Base-by-base conservation (phyloP, 2,329 filamentous ascomycete species). In the Fonsecaea multimorphosa region DNA sequence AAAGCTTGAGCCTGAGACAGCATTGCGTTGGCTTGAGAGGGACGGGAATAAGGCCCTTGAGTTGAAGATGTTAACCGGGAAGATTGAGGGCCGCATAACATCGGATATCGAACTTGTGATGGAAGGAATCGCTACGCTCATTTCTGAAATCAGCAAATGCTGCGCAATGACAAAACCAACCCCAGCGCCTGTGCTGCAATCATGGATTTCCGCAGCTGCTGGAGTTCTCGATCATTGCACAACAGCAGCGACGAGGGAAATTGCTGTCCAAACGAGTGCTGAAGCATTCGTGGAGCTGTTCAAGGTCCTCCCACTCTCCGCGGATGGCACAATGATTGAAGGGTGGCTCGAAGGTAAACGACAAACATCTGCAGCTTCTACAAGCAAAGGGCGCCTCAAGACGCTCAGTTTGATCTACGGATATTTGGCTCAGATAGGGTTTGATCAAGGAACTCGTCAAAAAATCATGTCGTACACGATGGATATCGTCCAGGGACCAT, bases 301-400 rank as follows among this genome's bases (percentile, higher is more conserved):
- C 63, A 73, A 73, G 7, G 72, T 81, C 7, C 66, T 82, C 2
- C 66, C 76, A 3, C 5, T 52, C 9, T 31, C 62, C 3, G 76
- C 76, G 58, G 76, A 78, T 64, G 70, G 74, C n/a, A 68, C 74
- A 22, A 75, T 77, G 2, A 72, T 81, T 5, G 72, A 76, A 51
- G 68, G 64, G 22, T 82, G 80, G 80, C 75, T 82, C 61, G 72
- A 76, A 32, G 72, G 77, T 58, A 75, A 79, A 19, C 72, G 74
- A 38, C 70, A 74, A 29, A 75, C 75, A 54, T 76, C 76, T 70
- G 77, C 77, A 58, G 70, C 76, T 29, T 76, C 76, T 14, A 78
- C 76, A 53, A 78, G 79, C 19, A 77, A 78, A 31, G 80, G 80
- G 9, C 79, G 81, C 61, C 78, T 83, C 49, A 74, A 76, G 38